A percentile compares a stretch with the other conserved stretches of the same genome.
Conservation (phyloP, 257 asterid species). For the Fraxinus cuspidata region DNA sequence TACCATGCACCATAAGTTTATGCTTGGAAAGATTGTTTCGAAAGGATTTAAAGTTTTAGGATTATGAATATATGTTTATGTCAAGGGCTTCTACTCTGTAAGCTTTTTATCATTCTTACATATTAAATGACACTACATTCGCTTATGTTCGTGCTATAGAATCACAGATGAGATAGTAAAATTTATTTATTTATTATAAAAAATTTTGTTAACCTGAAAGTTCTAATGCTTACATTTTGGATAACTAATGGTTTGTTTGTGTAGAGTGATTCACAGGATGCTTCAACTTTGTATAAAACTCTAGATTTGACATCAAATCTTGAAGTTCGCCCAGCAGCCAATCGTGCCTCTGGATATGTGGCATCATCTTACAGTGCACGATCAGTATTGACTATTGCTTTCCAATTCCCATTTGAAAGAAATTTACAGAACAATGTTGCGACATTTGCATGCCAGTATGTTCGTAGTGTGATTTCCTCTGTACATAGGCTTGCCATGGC, state of each 20-base stretch:
- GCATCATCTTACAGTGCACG: conserved; percentile 53
- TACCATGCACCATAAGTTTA: not conserved
- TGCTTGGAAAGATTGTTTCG: not conserved
- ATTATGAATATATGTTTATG: not conserved
- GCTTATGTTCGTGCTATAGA: not conserved
- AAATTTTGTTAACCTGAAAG: not conserved
- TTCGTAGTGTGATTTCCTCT: conserved; percentile 90
- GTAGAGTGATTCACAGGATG: conserved; percentile 50
- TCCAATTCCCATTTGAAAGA: conserved; percentile 94
- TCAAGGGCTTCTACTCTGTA: not conserved
- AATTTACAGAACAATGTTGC: conserved; percentile 80
- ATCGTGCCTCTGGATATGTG: conserved; percentile 30
- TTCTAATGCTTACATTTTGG: not conserved
- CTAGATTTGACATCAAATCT: conserved; percentile 83
- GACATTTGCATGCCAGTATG: conserved; percentile 85
- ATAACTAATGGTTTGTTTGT: conserved; percentile 18
- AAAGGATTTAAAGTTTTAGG: not conserved
- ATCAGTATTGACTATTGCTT: conserved; percentile 84
- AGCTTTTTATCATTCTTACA: not conserved
- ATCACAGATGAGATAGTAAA: not conserved
- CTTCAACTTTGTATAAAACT: conserved; percentile 52
- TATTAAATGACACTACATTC: not conserved
- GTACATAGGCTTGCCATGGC: conserved; percentile 96
- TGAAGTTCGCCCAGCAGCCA: conserved; percentile 60
- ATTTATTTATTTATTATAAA: not conserved